Percentiles rank a stretch among this genome's conserved stretches.
Evolutionary conservation across 148 eudicot species (phyloP).

Genomic region (Fallopia convolvulus): DNA sequence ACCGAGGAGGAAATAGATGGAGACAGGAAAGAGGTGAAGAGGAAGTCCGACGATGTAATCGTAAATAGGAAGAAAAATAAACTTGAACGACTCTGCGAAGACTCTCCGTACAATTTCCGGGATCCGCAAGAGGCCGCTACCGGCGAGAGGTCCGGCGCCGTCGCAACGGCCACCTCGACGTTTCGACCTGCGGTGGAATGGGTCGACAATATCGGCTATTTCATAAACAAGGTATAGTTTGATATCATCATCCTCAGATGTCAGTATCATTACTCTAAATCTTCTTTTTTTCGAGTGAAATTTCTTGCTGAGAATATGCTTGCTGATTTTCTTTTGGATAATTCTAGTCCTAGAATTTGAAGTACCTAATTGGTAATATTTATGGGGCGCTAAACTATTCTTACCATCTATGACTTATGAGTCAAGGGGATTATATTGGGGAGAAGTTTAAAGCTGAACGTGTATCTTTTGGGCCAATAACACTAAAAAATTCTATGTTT

Average conservation of each 20-base stretch:
- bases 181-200: slow-evolving; percentile 31
- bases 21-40: slow-evolving; percentile 14
- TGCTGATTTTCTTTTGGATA: too few species aligned
- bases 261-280: neutral
- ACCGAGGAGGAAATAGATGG: slow-evolving; percentile 6
- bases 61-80: slow-evolving; percentile 32
- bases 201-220: neutral
- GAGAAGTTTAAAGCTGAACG: too few species aligned
- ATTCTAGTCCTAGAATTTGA: too few species aligned
- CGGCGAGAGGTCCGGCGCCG: slow-evolving; percentile 24
- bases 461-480: neutral
- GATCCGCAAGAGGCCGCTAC: slow-evolving; percentile 10
- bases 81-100: slow-evolving; percentile 29
- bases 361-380: neutral
- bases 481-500: neutral
- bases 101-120: slow-evolving; percentile 40
- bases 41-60: neutral
- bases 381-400: neutral
- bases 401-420: neutral
- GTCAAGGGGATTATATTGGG: neutral
- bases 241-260: neutral
- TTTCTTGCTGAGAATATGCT: neutral
- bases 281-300: neutral
- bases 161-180: slow-evolving; percentile 15
- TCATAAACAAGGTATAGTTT: neutral